Evolutionary conservation across 352 stramenopile genomes (phyloP), one percentile per base, ranked within the genome.

Genomic region (Chloridella minuta): DNA sequence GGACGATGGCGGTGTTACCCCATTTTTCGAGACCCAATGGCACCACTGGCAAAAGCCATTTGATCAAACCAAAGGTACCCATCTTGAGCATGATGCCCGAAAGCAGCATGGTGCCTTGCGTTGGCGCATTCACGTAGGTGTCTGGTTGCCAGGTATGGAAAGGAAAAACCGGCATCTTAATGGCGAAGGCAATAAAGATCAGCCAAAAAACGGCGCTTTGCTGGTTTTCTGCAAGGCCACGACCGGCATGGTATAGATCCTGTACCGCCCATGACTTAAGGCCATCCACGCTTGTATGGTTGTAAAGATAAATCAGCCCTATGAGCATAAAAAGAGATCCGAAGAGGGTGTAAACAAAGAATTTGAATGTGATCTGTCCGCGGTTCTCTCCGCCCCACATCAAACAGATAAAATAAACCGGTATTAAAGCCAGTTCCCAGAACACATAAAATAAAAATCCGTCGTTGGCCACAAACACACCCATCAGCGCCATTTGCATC

Each of bases 341-440:
- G 10, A 83, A 10, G 0, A 83, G 4, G 23, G 51, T 83, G 23
- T 83, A 83, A 10, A 83, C 51, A 83, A 83, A 83, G 10, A 83
- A 83, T 2, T 10, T 10, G 4, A 10, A 83, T 25, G 51, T 10
- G 40, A 86, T 86, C 1, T 2, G 0, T 86, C 10, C 10, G 27
- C 40, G 40, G 1, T 86, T 85, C 10, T 85, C 10, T 25, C 2
- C 1, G 40, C 24, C 83, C 25, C 40, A 86, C 0, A 86, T 22
- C 1, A 1, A 86, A 86, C 1, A 85, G 1, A 86, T 10, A 86
- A 86, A 86, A 86, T 86, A 86, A 0, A 86, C 22, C 51, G 51
- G 2, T 1, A 83, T 83, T 2, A 83, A 10, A 2, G 51, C 51
- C 51, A 10, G 1, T 83, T 83, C 51, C 51, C 51, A 83, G 51